Conservation (phyloP, 495 filamentous ascomycete species). For the Xylaria flabelliformis region DNA sequence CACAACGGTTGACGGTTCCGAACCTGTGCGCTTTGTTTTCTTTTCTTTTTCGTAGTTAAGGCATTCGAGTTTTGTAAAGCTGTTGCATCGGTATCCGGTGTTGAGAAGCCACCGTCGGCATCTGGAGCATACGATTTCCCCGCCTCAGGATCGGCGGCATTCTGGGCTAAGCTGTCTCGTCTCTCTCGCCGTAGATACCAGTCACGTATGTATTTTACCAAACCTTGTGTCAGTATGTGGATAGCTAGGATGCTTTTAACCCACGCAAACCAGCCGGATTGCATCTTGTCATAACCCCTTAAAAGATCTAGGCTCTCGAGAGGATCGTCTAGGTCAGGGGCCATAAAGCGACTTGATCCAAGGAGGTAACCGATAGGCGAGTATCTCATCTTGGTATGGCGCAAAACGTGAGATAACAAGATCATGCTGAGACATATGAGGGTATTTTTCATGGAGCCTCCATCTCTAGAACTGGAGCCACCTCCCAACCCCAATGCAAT, state of each 20-base stretch:
- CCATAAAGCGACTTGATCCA: conserved; percentile 50
- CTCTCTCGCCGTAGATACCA: conserved; percentile 63
- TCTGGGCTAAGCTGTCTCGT: conserved; percentile 53
- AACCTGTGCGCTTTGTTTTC: conserved; percentile 87
- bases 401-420: conserved; percentile 69
- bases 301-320: conserved; percentile 48
- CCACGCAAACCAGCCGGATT: conserved; percentile 58
- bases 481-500: conserved; percentile 94
- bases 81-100: conserved; percentile 53
- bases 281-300: conserved; percentile 50
- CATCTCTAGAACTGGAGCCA: conserved; percentile 77
- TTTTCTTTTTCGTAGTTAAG: conserved; percentile 74
- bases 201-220: conserved; percentile 67
- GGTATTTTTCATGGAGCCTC: conserved; percentile 69
- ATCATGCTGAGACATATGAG: conserved; percentile 83
- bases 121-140: conserved; percentile 53
- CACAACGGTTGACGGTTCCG: conserved; percentile 90
- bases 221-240: conserved; percentile 87
- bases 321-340: conserved; percentile 48
- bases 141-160: conserved; percentile 54
- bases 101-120: conserved; percentile 49
- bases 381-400: conserved; percentile 58
- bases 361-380: conserved; percentile 50
- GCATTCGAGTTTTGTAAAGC: conserved; percentile 41
- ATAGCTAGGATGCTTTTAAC: conserved; percentile 72